Evolutionary conservation across 495 filamentous ascomycete species (phyloP).

Genomic region (Penicillium ucsense): DNA sequence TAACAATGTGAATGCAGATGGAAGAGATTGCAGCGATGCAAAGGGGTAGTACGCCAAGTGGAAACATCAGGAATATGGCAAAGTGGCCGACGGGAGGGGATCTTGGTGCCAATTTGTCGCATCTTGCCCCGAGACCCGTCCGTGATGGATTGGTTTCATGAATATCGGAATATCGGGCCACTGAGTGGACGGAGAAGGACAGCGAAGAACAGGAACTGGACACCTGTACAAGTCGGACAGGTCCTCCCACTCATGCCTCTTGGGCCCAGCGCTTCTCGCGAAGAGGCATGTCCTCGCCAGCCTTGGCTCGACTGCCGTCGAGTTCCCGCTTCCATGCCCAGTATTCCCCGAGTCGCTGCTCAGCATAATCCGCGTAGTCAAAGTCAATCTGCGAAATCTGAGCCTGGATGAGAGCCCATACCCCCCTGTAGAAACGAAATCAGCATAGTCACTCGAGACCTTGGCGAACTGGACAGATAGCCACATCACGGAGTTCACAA

Average conservation of each 20-base stretch:
- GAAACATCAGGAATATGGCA: too few relatives aligned
- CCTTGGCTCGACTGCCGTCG: slow-evolving; percentile 46
- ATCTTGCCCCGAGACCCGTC: too few relatives aligned
- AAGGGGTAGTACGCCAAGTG: too few relatives aligned
- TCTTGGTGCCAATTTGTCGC: too few relatives aligned
- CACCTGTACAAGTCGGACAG: neutral
- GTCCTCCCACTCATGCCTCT: slow-evolving; percentile 16
- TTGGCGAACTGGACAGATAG: neutral
- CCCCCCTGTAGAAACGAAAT: slow-evolving; percentile 51
- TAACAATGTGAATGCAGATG: slow-evolving; percentile 2
- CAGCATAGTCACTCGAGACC: slow-evolving; percentile 2
- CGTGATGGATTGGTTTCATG: too few relatives aligned
- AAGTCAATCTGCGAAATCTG: slow-evolving; percentile 95
- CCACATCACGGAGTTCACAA: too few relatives aligned
- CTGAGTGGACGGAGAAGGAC: neutral
- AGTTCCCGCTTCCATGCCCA: slow-evolving; percentile 81
- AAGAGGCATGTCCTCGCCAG: slow-evolving; percentile 53
- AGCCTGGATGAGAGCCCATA: slow-evolving; percentile 95
- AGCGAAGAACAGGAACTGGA: neutral
- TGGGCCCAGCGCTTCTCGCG: slow-evolving; percentile 81
- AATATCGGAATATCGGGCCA: neutral
- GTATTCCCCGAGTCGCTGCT: slow-evolving; percentile 82
- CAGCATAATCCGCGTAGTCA: slow-evolving; percentile 89
- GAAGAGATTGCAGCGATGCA: neutral
- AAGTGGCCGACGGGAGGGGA: too few relatives aligned